phyloP scores from a whole-genome alignment of 495 filamentous ascomycete species.

The Aspergillus sparsus region DNA sequence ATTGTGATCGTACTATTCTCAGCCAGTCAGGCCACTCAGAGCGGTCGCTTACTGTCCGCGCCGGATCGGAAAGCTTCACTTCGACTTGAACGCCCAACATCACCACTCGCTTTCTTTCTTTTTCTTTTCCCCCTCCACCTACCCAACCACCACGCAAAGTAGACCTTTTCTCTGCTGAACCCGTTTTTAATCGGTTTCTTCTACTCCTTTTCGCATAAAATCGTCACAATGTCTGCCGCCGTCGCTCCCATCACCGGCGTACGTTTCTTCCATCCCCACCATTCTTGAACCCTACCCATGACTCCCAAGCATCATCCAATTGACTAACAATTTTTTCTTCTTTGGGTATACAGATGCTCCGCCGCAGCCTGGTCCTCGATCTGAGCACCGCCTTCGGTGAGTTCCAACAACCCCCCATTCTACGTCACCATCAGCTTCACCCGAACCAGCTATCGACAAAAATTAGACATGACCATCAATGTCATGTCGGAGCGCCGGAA shows the following conservation, averaged over 20 bases:
- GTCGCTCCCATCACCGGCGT: constrained; percentile 53
- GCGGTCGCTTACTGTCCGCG: constrained; percentile 39
- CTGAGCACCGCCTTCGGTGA: constrained; percentile 74
- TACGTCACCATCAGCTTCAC: background rate
- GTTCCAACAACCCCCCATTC: constrained; percentile 29
- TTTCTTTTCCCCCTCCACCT: constrained; percentile 30
- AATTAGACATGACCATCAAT: background rate
- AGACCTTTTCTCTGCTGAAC: constrained; percentile 23
- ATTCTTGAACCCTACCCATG: constrained; percentile 1
- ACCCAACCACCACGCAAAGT: constrained; percentile 15
- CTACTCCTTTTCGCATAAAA: constrained; percentile 27
- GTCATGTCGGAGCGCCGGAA: background rate
- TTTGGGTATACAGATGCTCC: constrained; percentile 63
- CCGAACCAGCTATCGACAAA: background rate
- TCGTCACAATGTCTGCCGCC: constrained; percentile 46
- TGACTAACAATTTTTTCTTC: constrained; percentile 9
- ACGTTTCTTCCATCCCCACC: constrained; percentile 33
- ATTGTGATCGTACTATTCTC: background rate
- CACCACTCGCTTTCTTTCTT: constrained; percentile 30
- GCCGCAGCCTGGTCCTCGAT: constrained; percentile 72
- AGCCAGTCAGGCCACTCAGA: constrained; percentile 30
- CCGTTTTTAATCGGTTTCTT: constrained; percentile 9
- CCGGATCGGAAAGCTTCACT: constrained; percentile 47
- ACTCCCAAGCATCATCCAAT: background rate
- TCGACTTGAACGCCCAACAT: constrained; percentile 36